Base-by-base conservation (phyloP, 2,329 filamentous ascomycete species). In the Fusarium multiceps region DNA sequence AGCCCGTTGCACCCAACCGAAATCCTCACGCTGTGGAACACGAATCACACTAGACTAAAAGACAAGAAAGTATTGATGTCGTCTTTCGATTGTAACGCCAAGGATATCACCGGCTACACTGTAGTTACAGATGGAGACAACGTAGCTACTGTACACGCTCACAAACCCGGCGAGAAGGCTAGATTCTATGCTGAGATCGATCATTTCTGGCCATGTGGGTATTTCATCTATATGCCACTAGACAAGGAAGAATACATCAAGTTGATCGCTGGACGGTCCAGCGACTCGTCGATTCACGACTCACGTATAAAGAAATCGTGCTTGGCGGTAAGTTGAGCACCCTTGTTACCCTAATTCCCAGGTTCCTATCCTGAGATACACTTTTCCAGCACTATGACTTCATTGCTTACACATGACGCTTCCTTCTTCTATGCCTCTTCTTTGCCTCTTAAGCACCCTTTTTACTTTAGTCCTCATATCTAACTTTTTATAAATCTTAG, bases 181-280 rank as follows among this genome's bases (percentile, higher is more conserved):
- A 12, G 4, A 13, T 48, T 55, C 13, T 55, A 48, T 20, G 28
- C 42, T 10, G 41, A 55, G 23, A 55, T 55, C 7, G 53, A 55
- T 4, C 7, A 25, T 14, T 21, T 13, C 9, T 55, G 43, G 20
- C 41, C 18, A 4, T 27, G 20, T 12, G 53, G 53, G 6, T n/a
- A 27, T 18, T 55, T 55, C 23, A 47, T 48, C 7, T 37, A 55
- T 3, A 55, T 55, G 53, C 53, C 53, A 21, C 30, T 55, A 9
- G 53, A 48, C 18, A 13, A 40, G 6, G 53, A 30, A 6, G 53
- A 55, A 34, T 55, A 21, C 42, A 25, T 21, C 18, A 48, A 23
- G 21, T 0, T 37, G 18, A 37, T 37, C 6, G 34, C 34, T 3
- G 34, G 34, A n/a, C 9, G 18, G 10, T 37, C 34, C 18, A 37